A percentile compares a stretch with the other conserved stretches of the same genome.
Conservation (phyloP, 805 yeast genomes). For the Monosporozyma yasuniensis region DNA sequence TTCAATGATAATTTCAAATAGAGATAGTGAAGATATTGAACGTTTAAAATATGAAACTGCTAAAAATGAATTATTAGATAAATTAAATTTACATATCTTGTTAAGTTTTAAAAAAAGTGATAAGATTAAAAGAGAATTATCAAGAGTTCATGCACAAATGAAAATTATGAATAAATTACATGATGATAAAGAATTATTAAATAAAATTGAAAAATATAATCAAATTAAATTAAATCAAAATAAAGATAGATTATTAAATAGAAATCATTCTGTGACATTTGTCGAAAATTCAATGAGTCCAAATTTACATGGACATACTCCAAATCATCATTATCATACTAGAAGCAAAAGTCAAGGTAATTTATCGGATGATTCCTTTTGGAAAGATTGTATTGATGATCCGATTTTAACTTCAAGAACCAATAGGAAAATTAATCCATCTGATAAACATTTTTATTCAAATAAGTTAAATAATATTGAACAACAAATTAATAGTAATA, state of each 20-base stretch:
- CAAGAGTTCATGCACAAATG: constrained; percentile 51
- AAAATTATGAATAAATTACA: constrained; percentile 39
- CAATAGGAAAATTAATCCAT: neutral
- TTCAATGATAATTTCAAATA: neutral
- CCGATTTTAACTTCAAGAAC: constrained; percentile 3
- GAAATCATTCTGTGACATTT: constrained; percentile 1
- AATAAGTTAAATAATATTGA: neutral
- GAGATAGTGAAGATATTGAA: constrained; percentile 26
- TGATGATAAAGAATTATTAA: constrained; percentile 23
- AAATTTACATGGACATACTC: constrained; percentile 1
- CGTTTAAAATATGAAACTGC: constrained; percentile 23
- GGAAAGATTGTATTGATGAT: constrained; percentile 2
- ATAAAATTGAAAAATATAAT: constrained; percentile 17
- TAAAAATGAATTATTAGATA: constrained; percentile 33
- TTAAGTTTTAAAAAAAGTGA: constrained; percentile 50
- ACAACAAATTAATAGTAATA: no score
- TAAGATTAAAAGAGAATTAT: constrained; percentile 43
- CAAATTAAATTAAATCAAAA: constrained; percentile 16
- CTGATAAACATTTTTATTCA: neutral
- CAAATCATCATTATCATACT: constrained; percentile 26
- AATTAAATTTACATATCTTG: constrained; percentile 51
- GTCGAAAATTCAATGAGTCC: neutral
- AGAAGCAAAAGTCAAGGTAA: constrained; percentile 27
- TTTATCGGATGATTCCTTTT: constrained; percentile 9
- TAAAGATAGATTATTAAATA: neutral